Conservation (phyloP, 176 grass and related monocot genomes). For the Aegilops speltoides region DNA sequence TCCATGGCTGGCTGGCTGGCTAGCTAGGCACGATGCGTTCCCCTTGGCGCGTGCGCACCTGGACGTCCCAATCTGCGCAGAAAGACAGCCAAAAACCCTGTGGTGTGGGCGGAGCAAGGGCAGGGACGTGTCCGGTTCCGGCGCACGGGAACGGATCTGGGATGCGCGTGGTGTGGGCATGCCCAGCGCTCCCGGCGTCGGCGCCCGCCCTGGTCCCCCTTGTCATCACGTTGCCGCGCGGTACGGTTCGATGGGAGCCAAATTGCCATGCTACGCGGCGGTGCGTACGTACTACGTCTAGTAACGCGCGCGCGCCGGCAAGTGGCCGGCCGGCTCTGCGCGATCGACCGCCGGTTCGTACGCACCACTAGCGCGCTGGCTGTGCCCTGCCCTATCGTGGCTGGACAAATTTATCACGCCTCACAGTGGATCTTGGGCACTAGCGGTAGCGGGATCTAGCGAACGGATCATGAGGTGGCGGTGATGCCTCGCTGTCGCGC, state of each 20-base stretch:
- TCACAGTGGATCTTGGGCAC: neutral
- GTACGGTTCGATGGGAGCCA: neutral
- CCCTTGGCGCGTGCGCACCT: neutral
- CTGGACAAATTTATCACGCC: neutral
- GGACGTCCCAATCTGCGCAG: neutral
- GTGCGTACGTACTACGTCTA: neutral
- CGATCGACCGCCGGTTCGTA: neutral
- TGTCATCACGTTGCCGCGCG: neutral
- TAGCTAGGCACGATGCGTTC: neutral
- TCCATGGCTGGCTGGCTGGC: constrained; percentile 5
- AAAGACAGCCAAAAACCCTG: neutral
- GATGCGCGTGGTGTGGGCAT: neutral
- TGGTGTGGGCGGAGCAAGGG: neutral
- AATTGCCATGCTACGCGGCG: neutral
- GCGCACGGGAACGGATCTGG: neutral
- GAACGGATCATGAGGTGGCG: neutral
- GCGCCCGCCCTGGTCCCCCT: neutral
- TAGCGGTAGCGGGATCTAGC: neutral
- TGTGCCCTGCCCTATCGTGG: neutral
- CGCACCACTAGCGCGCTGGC: neutral
- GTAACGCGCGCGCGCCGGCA: neutral
- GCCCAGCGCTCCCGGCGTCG: neutral
- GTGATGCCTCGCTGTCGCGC: neutral
- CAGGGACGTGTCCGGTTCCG: neutral
- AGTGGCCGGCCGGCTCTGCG: neutral